Conservation (phyloP, 345 rosid species). For the Xanthoceras sorbifolium region DNA sequence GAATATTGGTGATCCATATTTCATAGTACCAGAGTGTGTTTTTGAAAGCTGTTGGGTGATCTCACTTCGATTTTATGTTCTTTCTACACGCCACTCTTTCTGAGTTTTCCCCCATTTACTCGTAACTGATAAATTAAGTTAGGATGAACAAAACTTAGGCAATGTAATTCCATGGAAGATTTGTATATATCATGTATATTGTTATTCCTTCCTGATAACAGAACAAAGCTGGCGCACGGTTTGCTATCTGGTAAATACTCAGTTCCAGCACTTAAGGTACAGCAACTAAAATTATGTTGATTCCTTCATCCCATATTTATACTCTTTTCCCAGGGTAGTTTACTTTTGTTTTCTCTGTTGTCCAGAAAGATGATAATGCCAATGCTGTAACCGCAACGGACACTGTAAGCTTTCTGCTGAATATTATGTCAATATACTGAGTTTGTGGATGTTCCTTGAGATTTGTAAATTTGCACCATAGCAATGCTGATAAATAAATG, state of each 20-base stretch:
- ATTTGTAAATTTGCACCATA: neutral
- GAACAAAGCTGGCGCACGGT: constrained; percentile 97
- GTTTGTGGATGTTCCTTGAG: neutral
- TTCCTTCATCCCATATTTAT: constrained; percentile 4
- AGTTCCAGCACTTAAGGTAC: constrained; percentile 72
- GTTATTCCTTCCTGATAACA: constrained; percentile 40
- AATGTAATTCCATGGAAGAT: neutral
- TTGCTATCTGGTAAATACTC: constrained; percentile 93
- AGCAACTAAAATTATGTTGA: constrained; percentile 8
- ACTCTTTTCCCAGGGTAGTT: constrained; percentile 7
- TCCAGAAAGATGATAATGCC: constrained; percentile 50
- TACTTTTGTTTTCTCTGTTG: constrained; percentile 18
- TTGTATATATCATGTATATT: constrained; percentile 5
- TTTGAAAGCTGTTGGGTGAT: neutral
- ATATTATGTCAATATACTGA: constrained; percentile 4
- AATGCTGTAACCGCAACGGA: constrained; percentile 35
- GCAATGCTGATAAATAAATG: constrained; percentile 6
- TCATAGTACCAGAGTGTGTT: neutral
- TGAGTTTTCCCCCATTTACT: neutral
- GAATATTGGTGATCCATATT: neutral
- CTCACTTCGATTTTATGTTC: neutral
- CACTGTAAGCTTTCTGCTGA: constrained; percentile 45
- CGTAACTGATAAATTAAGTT: constrained; percentile 2
- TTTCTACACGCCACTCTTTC: neutral
- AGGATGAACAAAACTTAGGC: neutral